phyloP scores from a whole-genome alignment of 2,329 filamentous ascomycete genomes.

The Penicillium sp. region DNA sequence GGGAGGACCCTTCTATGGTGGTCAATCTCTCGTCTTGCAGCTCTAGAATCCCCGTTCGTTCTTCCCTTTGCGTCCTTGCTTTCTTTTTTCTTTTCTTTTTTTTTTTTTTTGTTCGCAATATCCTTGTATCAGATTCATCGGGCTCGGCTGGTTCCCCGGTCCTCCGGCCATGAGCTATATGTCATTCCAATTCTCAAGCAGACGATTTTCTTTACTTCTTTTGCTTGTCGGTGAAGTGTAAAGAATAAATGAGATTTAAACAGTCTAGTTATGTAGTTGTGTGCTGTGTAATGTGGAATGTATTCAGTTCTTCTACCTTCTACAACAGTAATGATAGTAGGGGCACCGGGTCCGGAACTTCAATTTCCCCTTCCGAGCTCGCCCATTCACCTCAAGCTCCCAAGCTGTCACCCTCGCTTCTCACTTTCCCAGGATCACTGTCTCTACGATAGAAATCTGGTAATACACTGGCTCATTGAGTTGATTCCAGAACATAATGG shows the following conservation, averaged over 20 bases:
- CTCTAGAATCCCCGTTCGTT: constrained; percentile 29
- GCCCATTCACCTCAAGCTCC: constrained; percentile 13
- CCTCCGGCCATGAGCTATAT: constrained; percentile 13
- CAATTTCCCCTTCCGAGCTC: constrained; percentile 12
- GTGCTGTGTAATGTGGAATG: not conserved
- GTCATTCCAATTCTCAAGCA: constrained; percentile 16
- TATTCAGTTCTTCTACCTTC: not conserved
- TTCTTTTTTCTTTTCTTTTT: constrained; percentile 2
- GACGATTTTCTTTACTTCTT: not conserved
- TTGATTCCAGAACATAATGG: constrained; percentile 29
- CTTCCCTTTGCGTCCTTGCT: constrained; percentile 18
- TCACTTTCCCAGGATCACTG: not conserved
- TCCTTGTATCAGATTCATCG: constrained; percentile 20
- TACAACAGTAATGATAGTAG: not conserved
- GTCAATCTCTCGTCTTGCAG: constrained; percentile 26
- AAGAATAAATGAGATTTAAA: not conserved
- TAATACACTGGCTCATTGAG: constrained; percentile 5
- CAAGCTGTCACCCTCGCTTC: constrained; percentile 3
- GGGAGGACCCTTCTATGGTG: not conserved
- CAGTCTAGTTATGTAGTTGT: not conserved
- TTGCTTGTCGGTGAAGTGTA: not conserved
- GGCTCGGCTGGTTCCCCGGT: constrained; percentile 13
- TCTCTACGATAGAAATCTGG: not conserved
- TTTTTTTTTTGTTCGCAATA: constrained; percentile 14
- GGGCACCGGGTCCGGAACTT: constrained; percentile 15